Conservation (phyloP, 768 basidiomycete genomes). For the Tylopilus rubrobrunneus region DNA sequence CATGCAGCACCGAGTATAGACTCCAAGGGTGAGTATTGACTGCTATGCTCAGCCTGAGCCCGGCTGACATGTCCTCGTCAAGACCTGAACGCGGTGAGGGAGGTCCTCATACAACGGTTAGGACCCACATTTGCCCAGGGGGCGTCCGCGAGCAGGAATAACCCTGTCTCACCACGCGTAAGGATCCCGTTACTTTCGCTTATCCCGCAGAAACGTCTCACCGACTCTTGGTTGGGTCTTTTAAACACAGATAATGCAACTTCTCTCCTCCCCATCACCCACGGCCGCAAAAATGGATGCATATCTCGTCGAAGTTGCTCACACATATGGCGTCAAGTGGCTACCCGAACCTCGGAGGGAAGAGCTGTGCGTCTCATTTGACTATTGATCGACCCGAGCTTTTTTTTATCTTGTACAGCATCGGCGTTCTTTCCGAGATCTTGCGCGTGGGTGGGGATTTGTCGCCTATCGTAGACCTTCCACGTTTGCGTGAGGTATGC, state of each 20-base stretch:
- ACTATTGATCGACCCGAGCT: background rate
- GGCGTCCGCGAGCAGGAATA: slow-evolving; percentile 47
- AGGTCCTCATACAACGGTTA: slow-evolving; percentile 51
- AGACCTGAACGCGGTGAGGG: slow-evolving; percentile 60
- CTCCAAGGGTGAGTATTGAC: slow-evolving; percentile 47
- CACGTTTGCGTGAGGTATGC: slow-evolving; percentile 53
- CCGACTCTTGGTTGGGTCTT: background rate
- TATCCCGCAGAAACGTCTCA: background rate
- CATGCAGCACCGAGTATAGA: slow-evolving; percentile 54
- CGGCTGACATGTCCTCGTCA: background rate
- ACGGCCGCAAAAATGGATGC: slow-evolving; percentile 54
- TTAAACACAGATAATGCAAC: slow-evolving; percentile 44
- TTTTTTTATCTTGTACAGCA: slow-evolving; percentile 32
- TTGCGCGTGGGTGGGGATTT: slow-evolving; percentile 43
- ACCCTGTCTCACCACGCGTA: slow-evolving; percentile 53
- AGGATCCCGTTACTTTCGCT: background rate
- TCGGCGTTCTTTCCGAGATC: slow-evolving; percentile 56
- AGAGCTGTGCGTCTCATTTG: slow-evolving; percentile 47
- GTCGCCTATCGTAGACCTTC: slow-evolving; percentile 52
- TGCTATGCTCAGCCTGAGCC: background rate
- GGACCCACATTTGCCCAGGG: slow-evolving; percentile 55
- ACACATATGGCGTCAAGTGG: slow-evolving; percentile 56
- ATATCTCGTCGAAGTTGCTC: slow-evolving; percentile 52
- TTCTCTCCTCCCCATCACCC: slow-evolving; percentile 49
- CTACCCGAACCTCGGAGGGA: slow-evolving; percentile 54